Conservation (phyloP, 192 early-diverging fungal genomes). For the Coemansia sp. region DNA sequence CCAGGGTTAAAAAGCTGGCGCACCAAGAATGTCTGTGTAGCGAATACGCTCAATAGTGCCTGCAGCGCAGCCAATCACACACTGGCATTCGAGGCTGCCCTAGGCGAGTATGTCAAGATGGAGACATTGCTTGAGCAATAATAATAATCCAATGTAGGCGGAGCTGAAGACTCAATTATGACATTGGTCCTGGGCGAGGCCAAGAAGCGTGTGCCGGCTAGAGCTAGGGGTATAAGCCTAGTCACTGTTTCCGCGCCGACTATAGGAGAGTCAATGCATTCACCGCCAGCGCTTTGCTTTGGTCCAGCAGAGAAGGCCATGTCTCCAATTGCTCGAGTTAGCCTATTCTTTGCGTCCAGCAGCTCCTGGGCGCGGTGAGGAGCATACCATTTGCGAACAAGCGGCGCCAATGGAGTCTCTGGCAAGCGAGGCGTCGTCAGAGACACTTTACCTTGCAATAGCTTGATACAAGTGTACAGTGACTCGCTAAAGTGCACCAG, state of each 20-base stretch:
- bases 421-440: neutral
- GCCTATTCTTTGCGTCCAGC: neutral
- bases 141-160: neutral
- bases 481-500: slow-evolving; percentile 1
- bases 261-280: neutral
- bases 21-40: neutral
- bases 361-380: neutral
- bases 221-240: neutral
- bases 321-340: neutral
- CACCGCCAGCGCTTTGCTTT: neutral
- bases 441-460: neutral
- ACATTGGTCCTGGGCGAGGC: neutral
- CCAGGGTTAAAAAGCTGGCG: neutral
- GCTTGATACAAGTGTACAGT: neutral
- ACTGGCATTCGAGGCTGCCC: slow-evolving; percentile 17
- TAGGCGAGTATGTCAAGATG: neutral
- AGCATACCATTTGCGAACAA: neutral
- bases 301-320: neutral
- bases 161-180: neutral
- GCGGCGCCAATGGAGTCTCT: neutral
- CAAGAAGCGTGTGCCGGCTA: neutral
- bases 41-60: slow-evolving; percentile 4
- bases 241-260: neutral
- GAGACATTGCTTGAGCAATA: neutral
- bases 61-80: slow-evolving; percentile 7